Evolutionary conservation across 2,329 filamentous ascomycete genomes (phyloP).

Genomic region (Diaporthe longicolla): DNA sequence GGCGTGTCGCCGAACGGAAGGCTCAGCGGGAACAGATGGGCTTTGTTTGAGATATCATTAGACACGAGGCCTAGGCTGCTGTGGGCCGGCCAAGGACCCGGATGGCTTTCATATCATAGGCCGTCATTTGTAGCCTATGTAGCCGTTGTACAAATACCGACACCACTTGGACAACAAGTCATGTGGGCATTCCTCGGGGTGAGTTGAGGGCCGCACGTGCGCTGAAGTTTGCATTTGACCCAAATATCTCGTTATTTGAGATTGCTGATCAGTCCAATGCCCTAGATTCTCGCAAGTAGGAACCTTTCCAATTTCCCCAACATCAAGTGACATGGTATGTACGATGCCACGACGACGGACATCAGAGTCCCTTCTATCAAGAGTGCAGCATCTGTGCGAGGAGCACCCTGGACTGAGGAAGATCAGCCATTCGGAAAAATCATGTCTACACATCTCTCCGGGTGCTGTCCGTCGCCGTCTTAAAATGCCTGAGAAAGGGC

Average conservation of each 20-base stretch:
- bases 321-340: not conserved
- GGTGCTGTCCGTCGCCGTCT: not conserved
- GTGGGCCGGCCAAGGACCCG: not conserved
- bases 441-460: too few relatives aligned
- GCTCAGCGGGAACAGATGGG: constrained; percentile 64
- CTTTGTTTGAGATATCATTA: constrained; percentile 18
- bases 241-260: not conserved
- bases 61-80: not conserved
- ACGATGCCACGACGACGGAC: too few relatives aligned
- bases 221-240: not conserved
- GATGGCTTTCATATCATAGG: not conserved
- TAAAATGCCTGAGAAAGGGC: not conserved
- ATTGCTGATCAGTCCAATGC: not conserved
- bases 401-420: not conserved
- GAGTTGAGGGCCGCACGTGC: not conserved
- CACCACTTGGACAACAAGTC: not conserved
- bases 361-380: not conserved
- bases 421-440: not conserved
- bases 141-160: constrained; percentile 17
- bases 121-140: not conserved
- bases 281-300: not conserved
- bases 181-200: not conserved
- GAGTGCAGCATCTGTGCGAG: not conserved
- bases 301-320: not conserved
- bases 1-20: constrained; percentile 82